These are phyloP conservation scores for Cytospora chrysosperma DNA, from an alignment of 2,329 filamentous ascomycete species.

Conservation along the genomic window DNA sequence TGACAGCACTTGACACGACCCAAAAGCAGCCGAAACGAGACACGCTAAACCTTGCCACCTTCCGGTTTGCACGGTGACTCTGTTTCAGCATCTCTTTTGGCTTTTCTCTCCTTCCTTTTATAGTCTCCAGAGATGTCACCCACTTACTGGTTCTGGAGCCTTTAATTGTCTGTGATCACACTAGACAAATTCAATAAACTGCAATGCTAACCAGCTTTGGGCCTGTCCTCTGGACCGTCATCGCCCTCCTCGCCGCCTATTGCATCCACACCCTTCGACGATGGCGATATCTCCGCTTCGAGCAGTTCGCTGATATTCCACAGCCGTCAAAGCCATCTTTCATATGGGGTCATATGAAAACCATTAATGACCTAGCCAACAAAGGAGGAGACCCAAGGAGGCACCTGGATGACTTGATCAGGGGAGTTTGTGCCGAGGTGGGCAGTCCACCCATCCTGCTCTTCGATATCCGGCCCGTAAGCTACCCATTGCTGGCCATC, in stretches of 20 bases:
- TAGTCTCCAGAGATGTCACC: background rate
- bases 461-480: slow-evolving; percentile 37
- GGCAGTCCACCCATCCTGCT: slow-evolving; percentile 36
- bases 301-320: slow-evolving; percentile 16
- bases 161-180: background rate
- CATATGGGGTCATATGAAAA: slow-evolving; percentile 17
- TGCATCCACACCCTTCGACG: slow-evolving; percentile 7
- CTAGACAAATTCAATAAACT: background rate
- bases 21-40: too few species aligned
- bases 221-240: slow-evolving; percentile 17
- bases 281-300: slow-evolving; percentile 16
- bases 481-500: slow-evolving; percentile 35
- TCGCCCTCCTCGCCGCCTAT: slow-evolving; percentile 14
- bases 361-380: slow-evolving; percentile 7
- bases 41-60: background rate
- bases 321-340: slow-evolving; percentile 17
- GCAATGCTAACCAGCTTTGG: slow-evolving; percentile 9
- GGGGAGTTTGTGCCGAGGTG: slow-evolving; percentile 25
- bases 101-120: background rate
- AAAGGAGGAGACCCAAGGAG: slow-evolving; percentile 7
- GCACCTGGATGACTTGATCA: slow-evolving; percentile 27
- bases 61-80: background rate
- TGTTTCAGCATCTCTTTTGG: background rate
- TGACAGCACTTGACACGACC: too few species aligned
- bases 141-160: background rate